Evolutionary conservation across 768 basidiomycete species (phyloP).

Genomic region (Suillus variegatus): DNA sequence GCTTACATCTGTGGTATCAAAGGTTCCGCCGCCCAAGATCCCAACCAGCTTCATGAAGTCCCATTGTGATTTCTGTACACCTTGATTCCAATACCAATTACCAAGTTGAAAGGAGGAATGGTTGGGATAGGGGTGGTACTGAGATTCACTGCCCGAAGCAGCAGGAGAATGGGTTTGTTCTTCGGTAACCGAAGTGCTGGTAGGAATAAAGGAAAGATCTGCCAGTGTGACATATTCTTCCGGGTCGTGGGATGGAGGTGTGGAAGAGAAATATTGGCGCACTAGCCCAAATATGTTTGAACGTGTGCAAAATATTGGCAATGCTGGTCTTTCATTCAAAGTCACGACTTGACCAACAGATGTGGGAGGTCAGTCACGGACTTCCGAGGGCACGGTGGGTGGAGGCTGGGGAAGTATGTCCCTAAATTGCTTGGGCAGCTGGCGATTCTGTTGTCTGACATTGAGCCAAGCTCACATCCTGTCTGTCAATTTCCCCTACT

Average conservation of each 20-base stretch:
- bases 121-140: slow-evolving; percentile 19
- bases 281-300: neutral
- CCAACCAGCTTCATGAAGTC: neutral
- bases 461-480: too few relatives aligned
- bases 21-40: neutral
- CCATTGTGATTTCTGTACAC: neutral
- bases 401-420: neutral
- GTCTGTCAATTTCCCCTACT: too few relatives aligned
- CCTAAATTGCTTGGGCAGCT: neutral
- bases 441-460: too few relatives aligned
- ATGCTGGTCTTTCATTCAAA: too few relatives aligned
- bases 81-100: neutral
- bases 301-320: neutral
- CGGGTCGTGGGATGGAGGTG: neutral
- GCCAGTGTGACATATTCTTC: neutral
- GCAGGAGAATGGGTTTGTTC: neutral
- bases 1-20: slow-evolving; percentile 4
- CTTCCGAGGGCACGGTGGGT: neutral
- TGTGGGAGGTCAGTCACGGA: neutral
- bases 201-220: neutral
- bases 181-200: accelerated
- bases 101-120: slow-evolving; percentile 1
- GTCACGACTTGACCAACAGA: neutral
- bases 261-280: neutral
- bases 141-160: neutral